Percentiles rank a stretch among this genome's conserved stretches.
Conservation (phyloP, 1,284 basidiomycete genomes). For the Fistulina hepatica region DNA sequence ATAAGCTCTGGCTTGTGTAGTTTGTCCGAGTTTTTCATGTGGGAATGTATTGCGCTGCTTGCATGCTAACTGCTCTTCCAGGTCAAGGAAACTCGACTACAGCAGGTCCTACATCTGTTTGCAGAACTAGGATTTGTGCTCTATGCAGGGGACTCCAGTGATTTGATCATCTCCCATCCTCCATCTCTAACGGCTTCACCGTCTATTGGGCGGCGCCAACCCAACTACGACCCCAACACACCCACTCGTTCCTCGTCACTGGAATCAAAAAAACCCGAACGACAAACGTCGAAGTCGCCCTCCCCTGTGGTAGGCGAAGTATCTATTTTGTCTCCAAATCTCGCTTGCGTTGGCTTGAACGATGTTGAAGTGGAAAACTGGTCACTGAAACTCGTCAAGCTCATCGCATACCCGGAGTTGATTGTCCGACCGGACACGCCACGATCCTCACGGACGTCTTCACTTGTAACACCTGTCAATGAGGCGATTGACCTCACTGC, state of each 20-base stretch:
- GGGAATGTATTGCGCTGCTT: background rate
- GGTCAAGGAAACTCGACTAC: slow-evolving; percentile 57
- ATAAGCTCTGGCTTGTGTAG: too few species aligned
- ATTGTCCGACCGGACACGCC: too few species aligned
- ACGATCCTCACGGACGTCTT: too few species aligned
- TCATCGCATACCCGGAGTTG: slow-evolving; percentile 62
- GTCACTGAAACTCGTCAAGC: slow-evolving; percentile 63
- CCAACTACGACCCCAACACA: slow-evolving; percentile 25
- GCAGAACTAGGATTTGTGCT: slow-evolving; percentile 53
- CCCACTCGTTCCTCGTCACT: background rate
- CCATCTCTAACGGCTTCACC: slow-evolving; percentile 28
- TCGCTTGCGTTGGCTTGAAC: slow-evolving; percentile 47
- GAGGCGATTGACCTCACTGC: too few species aligned
- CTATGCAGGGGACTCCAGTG: slow-evolving; percentile 41
- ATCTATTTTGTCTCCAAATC: slow-evolving; percentile 38
- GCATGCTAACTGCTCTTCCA: slow-evolving; percentile 17
- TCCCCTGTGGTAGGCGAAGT: slow-evolving; percentile 41
- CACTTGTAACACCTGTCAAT: too few species aligned
- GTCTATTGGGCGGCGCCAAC: slow-evolving; percentile 26
- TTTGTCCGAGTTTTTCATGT: too few species aligned
- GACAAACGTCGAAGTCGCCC: slow-evolving; percentile 27
- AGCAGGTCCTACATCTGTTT: slow-evolving; percentile 51
- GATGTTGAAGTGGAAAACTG: slow-evolving; percentile 58
- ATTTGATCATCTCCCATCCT: slow-evolving; percentile 28
- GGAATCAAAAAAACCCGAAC: slow-evolving; percentile 1